phyloP scores from a whole-genome alignment of 2,329 filamentous ascomycete genomes.

The Hansfordia pulvinata region DNA sequence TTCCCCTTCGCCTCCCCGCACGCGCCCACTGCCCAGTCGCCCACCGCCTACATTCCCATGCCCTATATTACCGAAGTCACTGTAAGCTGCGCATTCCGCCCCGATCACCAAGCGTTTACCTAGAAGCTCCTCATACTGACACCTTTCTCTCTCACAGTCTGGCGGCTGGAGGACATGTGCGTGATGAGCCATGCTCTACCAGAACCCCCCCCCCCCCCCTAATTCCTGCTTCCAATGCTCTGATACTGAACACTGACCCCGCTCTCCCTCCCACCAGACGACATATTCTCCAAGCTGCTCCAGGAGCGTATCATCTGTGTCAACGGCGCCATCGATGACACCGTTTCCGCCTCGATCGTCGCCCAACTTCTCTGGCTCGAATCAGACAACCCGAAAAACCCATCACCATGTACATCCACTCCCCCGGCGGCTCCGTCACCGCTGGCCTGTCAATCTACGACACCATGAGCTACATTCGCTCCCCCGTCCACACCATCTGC shows the following conservation, averaged over 20 bases:
- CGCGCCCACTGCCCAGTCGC: conserved; percentile 15
- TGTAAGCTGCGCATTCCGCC: too few relatives aligned
- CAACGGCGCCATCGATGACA: conserved; percentile 84
- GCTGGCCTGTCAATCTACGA: conserved; percentile 90
- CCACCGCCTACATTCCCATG: conserved; percentile 30
- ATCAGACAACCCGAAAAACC: conserved; percentile 91
- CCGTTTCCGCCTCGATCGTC: conserved; percentile 82
- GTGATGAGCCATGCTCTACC: too few relatives aligned
- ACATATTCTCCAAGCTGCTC: conserved; percentile 70
- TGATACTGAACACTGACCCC: conserved; percentile 6
- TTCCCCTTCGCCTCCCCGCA: conserved; percentile 17
- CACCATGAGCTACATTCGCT: conserved; percentile 94
- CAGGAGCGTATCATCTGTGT: conserved; percentile 92
- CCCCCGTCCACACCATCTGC: conserved; percentile 87
- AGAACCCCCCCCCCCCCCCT: too few relatives aligned
- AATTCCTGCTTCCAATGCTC: conserved; percentile 7
- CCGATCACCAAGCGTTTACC: too few relatives aligned
- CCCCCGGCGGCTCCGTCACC: conserved; percentile 82
- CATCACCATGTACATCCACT: conserved; percentile 97
- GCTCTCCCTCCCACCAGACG: conserved; percentile 35
- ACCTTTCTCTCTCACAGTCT: too few relatives aligned
- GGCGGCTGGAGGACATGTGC: conserved; percentile 68
- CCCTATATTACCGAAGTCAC: conserved; percentile 45
- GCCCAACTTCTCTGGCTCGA: conserved; percentile 96
- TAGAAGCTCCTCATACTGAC: too few relatives aligned